These are phyloP conservation scores for Blastomyces gilchristii DNA, from an alignment of 2,329 filamentous ascomycete species.

Conservation along the genomic window DNA sequence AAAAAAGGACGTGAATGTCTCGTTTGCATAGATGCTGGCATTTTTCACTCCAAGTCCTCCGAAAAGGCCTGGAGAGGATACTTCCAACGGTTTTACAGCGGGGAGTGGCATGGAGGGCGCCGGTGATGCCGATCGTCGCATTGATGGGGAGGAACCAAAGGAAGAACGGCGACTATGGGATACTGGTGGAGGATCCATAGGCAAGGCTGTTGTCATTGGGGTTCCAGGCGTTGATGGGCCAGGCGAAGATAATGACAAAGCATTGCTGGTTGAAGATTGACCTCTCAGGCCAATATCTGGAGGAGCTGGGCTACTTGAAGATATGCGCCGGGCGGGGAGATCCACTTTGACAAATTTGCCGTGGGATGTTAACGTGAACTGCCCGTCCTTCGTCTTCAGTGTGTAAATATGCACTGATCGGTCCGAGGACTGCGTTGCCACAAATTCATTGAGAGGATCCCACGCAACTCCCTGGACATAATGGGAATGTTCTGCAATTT, in stretches of 20 bases:
- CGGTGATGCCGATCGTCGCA: constrained; percentile 79
- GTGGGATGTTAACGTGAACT: constrained; percentile 71
- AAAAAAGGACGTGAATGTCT: constrained; percentile 96
- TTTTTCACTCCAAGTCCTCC: constrained; percentile 62
- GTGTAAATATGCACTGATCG: constrained; percentile 97
- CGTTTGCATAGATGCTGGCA: constrained; percentile 85
- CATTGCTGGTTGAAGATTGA: constrained; percentile 27
- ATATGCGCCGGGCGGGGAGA: constrained; percentile 79
- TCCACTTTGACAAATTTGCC: constrained; percentile 85
- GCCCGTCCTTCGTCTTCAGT: constrained; percentile 89
- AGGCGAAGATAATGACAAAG: constrained; percentile 59
- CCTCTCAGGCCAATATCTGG: constrained; percentile 52
- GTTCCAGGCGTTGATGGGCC: constrained; percentile 87
- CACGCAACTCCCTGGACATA: constrained; percentile 97
- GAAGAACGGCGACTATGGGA: constrained; percentile 92
- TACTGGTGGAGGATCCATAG: constrained; percentile 92
- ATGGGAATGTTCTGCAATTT: constrained; percentile 95
- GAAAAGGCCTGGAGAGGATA: constrained; percentile 64
- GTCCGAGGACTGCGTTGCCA: constrained; percentile 96
- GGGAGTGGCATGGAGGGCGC: constrained; percentile 88
- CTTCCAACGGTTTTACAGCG: constrained; percentile 86
- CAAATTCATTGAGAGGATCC: constrained; percentile 97
- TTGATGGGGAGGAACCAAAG: constrained; percentile 64
- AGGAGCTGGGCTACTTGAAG: constrained; percentile 83
- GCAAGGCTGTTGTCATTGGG: constrained; percentile 74